Conservation (phyloP, 176 grass and related monocot genomes). For the Triticum turgidum region DNA sequence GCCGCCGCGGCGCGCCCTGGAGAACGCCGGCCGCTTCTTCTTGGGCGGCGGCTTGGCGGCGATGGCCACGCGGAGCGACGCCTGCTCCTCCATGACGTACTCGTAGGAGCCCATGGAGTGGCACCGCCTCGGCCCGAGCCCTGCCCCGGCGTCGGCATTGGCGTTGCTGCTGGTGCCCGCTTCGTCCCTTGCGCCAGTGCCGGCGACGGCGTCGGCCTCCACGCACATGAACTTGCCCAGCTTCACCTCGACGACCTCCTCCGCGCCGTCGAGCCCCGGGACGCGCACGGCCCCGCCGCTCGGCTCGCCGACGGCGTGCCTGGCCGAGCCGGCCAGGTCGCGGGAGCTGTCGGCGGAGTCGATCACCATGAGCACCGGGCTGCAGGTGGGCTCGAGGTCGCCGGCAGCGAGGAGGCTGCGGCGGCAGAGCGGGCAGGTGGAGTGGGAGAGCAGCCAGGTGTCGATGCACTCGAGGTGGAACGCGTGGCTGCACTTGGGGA, state of each 20-base stretch:
- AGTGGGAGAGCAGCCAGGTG: constrained; percentile 93
- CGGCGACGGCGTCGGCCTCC: constrained; percentile 22
- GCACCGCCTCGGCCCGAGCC: constrained; percentile 65
- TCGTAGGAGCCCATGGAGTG: constrained; percentile 95
- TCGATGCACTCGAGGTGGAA: constrained; percentile 96
- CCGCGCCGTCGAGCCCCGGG: neutral
- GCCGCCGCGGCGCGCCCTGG: constrained; percentile 40
- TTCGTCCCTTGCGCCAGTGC: constrained; percentile 7
- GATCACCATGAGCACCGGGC: constrained; percentile 62
- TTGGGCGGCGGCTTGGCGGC: constrained; percentile 57
- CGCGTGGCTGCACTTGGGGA: constrained; percentile 95
- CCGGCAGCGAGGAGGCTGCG: constrained; percentile 46
- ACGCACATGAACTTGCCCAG: constrained; percentile 83
- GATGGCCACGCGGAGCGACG: constrained; percentile 65
- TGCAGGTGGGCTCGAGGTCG: constrained; percentile 56
- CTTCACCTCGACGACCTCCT: constrained; percentile 76
- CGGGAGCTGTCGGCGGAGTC: constrained; percentile 62
- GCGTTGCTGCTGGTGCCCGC: constrained; percentile 46
- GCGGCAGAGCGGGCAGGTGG: constrained; percentile 88
- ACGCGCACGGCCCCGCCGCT: neutral
- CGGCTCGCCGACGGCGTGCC: neutral
- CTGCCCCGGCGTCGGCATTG: constrained; percentile 5
- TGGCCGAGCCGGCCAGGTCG: constrained; percentile 23
- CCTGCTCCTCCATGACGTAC: constrained; percentile 80
- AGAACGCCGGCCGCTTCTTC: constrained; percentile 51